Base-by-base conservation (phyloP, 768 basidiomycete genomes). In the Pleurotus sapidus region DNA sequence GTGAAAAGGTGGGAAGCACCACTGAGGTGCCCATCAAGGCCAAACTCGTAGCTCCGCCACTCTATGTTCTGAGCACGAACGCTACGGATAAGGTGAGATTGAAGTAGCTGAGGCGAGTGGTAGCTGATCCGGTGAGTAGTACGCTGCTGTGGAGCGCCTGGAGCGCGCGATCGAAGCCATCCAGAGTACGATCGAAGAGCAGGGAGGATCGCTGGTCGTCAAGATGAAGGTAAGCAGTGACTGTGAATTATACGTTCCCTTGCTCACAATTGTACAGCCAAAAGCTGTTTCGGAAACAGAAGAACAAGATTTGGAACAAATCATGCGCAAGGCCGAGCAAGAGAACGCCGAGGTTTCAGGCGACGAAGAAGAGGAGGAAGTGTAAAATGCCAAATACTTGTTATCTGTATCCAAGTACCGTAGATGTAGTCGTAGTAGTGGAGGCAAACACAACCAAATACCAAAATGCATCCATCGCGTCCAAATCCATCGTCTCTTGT, bases 261-360 rank as follows among this genome's bases (percentile, higher is more conserved):
- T n/a, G n/a, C n/a, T n/a, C n/a, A n/a, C n/a, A n/a, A n/a, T n/a
- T n/a, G n/a, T n/a, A n/a, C n/a, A n/a, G 94, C 97, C 97, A 59
- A 98, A 98, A 80, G 94, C 96, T 2, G 90, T 99, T 38, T 95
- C 93, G 23, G 97, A 98, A 71, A 92, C 91, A 4, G 97, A 99
- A 74, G 97, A 99, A 71, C 91, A 94, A 63, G 97, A 98, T 69
- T 84, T 99, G 61, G 95, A 94, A 0, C 91, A 94, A 62, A 89
- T 97, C 65, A 98, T 99, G 96, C 93, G 90, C 39, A 91, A 93
- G 71, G 95, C 89, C 17, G 89, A 89, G 58, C 82, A 86, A 68
- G 96, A 97, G 75, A 99, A 99, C 69, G 92, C 88, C 4, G 95
- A 99, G 68, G 93, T 98, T 0, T 94, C 93, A 12, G 96, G 95